A percentile compares a stretch with the other conserved stretches of the same genome.
These are phyloP conservation scores for Xanthoconium separans DNA, from an alignment of 1,284 basidiomycete genomes.

Conservation along the genomic window DNA sequence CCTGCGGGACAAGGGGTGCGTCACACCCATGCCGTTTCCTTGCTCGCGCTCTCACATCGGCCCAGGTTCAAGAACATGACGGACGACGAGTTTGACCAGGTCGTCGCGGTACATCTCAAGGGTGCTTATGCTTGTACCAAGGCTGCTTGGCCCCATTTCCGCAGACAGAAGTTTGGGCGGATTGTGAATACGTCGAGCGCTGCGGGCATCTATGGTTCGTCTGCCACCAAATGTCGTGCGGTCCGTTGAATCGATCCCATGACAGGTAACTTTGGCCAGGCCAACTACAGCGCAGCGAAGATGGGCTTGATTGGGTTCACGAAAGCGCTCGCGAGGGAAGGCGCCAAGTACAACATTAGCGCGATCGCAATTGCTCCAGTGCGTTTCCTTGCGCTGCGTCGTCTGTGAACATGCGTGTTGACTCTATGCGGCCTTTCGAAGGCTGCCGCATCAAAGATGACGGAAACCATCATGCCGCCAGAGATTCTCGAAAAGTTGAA, in stretches of 20 bases:
- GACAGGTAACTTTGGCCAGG: conserved; percentile 93
- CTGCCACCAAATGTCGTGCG: background rate
- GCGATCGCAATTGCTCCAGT: conserved; percentile 90
- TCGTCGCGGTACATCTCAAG: conserved; percentile 91
- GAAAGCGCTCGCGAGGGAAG: conserved; percentile 89
- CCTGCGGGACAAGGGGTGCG: conserved; percentile 77
- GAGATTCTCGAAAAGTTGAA: conserved; percentile 93
- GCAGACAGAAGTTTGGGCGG: conserved; percentile 92
- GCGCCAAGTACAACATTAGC: conserved; percentile 91
- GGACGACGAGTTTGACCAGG: conserved; percentile 85
- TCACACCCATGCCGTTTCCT: conserved; percentile 7
- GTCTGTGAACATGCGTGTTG: background rate
- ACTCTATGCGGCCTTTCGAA: conserved; percentile 31
- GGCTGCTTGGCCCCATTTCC: conserved; percentile 95
- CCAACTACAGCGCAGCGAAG: conserved; percentile 89
- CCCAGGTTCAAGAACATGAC: conserved; percentile 88
- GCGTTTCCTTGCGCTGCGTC: conserved; percentile 28
- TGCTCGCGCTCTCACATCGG: background rate
- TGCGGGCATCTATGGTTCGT: conserved; percentile 77
- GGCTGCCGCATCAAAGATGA: conserved; percentile 94
- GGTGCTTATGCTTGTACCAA: conserved; percentile 95
- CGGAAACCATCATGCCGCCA: conserved; percentile 94
- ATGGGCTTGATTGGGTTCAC: conserved; percentile 91
- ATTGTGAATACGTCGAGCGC: conserved; percentile 93
- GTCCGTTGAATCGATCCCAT: too few species aligned